These are phyloP conservation scores for Abrus precatorius DNA, from an alignment of 306 rosid genomes.

Conservation along the genomic window DNA sequence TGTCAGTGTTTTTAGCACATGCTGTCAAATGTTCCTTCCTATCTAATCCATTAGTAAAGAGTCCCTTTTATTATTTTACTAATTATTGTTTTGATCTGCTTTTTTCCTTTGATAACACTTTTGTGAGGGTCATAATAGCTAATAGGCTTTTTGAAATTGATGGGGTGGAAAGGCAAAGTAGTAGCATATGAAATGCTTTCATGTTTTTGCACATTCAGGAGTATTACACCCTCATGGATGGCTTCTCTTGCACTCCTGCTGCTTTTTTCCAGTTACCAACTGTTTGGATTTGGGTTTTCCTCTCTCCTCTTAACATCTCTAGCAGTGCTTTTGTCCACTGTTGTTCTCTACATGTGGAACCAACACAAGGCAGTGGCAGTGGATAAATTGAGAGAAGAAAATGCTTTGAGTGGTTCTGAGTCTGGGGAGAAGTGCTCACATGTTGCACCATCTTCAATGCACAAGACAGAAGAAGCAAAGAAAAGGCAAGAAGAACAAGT, in stretches of 20 bases:
- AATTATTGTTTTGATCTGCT: conserved; percentile 15
- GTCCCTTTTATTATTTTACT: neutral
- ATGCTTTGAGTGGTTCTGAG: neutral
- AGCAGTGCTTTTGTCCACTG: conserved; percentile 54
- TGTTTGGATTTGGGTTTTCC: conserved; percentile 56
- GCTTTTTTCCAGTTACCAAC: conserved; percentile 53
- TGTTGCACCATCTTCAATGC: conserved; percentile 41
- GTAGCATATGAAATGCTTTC: conserved; percentile 64
- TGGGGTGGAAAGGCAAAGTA: conserved; percentile 60
- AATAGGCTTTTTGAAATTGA: conserved; percentile 53
- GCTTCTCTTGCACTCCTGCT: conserved; percentile 55
- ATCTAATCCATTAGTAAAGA: conserved; percentile 40
- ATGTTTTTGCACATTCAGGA: conserved; percentile 63
- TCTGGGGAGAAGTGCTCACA: conserved; percentile 34
- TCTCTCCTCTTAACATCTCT: conserved; percentile 61
- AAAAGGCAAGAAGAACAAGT: conserved; percentile 45
- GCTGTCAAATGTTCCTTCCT: neutral
- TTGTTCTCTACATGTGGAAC: conserved; percentile 48
- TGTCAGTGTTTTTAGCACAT: neutral
- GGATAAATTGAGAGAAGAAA: conserved; percentile 44
- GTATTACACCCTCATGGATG: conserved; percentile 63
- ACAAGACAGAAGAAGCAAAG: conserved; percentile 29
- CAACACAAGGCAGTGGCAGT: conserved; percentile 47
- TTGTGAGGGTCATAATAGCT: conserved; percentile 39
- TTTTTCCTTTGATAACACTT: conserved; percentile 43